Evolutionary conservation across 1,284 basidiomycete species (phyloP).

Genomic region (Cystobasidiaceae sp.): DNA sequence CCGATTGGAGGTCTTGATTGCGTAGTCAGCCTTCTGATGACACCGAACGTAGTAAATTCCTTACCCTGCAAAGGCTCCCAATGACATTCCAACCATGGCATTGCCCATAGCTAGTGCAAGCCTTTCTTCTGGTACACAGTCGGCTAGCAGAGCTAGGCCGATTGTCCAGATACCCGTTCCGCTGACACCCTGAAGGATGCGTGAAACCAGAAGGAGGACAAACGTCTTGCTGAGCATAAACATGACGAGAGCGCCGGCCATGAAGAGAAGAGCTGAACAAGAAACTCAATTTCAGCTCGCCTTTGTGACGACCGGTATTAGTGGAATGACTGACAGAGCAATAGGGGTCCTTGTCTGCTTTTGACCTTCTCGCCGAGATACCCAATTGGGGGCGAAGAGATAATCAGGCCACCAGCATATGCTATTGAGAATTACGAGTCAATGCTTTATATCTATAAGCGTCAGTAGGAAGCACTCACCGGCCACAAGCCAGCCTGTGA

Average conservation of each 20-base stretch:
- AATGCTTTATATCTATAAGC: not conserved
- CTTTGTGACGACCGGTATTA: too few relatives aligned
- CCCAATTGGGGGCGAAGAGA: conserved; percentile 35
- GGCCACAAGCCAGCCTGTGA: conserved; percentile 41
- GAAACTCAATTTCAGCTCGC: not conserved
- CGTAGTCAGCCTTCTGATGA: not conserved
- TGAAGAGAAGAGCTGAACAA: conserved; percentile 35
- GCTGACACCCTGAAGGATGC: conserved; percentile 40
- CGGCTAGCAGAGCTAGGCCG: conserved; percentile 21
- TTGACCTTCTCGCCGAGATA: conserved; percentile 33
- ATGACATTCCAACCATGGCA: conserved; percentile 37
- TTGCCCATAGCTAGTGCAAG: conserved; percentile 29
- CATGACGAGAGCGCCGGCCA: conserved; percentile 38
- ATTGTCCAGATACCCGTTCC: conserved; percentile 40
- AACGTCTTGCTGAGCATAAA: conserved; percentile 39
- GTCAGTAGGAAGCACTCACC: not conserved
- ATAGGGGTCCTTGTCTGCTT: conserved; percentile 35
- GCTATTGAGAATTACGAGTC: not conserved
- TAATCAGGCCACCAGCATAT: conserved; percentile 37
- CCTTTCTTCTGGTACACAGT: conserved; percentile 18
- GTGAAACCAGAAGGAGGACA: conserved; percentile 34
- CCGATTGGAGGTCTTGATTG: conserved; percentile 25
- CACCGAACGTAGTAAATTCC: not conserved
- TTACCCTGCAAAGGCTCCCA: conserved; percentile 34
- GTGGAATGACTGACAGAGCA: conserved; percentile 10